Evolutionary conservation across 805 yeast genomes (phyloP), one percentile per base, ranked within the genome.

Genomic region (Metschnikowia baotianmanensis): DNA sequence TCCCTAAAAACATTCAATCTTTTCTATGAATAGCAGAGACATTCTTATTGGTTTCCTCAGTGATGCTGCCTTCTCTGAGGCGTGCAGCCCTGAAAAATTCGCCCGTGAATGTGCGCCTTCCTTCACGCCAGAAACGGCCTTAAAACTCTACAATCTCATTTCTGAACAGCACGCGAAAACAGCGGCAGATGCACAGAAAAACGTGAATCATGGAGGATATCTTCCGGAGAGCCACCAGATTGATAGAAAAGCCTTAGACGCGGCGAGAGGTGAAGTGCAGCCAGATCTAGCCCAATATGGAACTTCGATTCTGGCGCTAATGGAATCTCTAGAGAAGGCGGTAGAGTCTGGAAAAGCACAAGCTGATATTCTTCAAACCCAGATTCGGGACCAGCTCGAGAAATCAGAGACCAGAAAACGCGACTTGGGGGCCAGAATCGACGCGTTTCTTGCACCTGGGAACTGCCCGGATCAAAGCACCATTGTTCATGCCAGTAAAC

Each of bases 31-130:
- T 12, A 42, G 43, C 31, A 21, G 31, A 10, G 33, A 30, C 11
- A 45, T 45, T 17, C 38, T 45, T 10, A 16, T n/a, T 12, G 34
- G 36, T 12, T 45, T 45, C 16, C 33, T 45, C 33, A 16, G 34
- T 5, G 44, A 41, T 22, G 31, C 37, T 3, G 29, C 35, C 17
- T 41, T 41, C 18, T 17, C 35, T 11, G 32, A 23, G n/a, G 33
- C 19, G 17, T 41, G 44, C 18, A 5, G 37, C 6, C 27, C 19
- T 6, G 43, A 40, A 5, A 34, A 35, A 20, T 40, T 40, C 23
- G 32, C 23, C 29, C 36, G 33, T 7, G 43, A 40, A 7, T 34
- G 32, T 26, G 39, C 36, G 24, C 16, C 32, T 3, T 15, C 36
- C 26, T 19, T 34, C 13, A 5, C 19, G 13, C 29, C 43, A 19